Evolutionary conservation across 75 land plant species (phyloP).

Genomic region (Pseudotsuga menziesii): DNA sequence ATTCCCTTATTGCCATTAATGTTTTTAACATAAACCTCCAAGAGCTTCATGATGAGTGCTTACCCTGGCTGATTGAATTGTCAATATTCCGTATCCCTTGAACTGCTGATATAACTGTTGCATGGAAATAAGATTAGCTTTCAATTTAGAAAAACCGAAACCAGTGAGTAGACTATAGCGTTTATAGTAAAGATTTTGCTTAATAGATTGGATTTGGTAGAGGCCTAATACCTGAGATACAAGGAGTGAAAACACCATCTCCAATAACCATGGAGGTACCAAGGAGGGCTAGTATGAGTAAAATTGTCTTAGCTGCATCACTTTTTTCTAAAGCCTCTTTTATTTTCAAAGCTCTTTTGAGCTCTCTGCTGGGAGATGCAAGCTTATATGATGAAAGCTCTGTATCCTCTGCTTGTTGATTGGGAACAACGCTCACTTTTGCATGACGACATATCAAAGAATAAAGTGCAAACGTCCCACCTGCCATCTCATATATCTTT

Average conservation of each 20-base stretch:
- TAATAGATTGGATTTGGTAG: not conserved
- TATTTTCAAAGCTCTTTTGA: constrained; percentile 17
- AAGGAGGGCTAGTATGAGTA: constrained; percentile 48
- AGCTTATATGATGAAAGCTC: constrained; percentile 40
- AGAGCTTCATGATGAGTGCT: not conserved
- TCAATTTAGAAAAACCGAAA: too few relatives aligned
- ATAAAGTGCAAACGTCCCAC: constrained; percentile 74
- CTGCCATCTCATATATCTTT: constrained; percentile 16
- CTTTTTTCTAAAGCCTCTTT: constrained; percentile 42
- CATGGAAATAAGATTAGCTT: not conserved
- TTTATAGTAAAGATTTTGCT: too few relatives aligned
- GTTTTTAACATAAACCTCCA: not conserved
- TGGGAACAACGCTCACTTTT: constrained; percentile 47
- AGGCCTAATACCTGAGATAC: constrained; percentile 53
- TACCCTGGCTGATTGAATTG: not conserved
- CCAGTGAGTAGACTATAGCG: too few relatives aligned
- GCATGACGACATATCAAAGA: constrained; percentile 63
- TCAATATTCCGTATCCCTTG: constrained; percentile 51
- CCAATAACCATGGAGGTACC: constrained; percentile 83
- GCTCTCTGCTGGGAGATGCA: constrained; percentile 12
- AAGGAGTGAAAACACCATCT: constrained; percentile 73
- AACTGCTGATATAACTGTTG: constrained; percentile 74
- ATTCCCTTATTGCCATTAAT: not conserved
- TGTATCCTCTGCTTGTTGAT: constrained; percentile 39
- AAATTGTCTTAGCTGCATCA: constrained; percentile 17